A percentile compares a stretch with the other conserved stretches of the same genome.
phyloP scores from a whole-genome alignment of 495 filamentous ascomycete genomes.

The Penicillium taxi region DNA sequence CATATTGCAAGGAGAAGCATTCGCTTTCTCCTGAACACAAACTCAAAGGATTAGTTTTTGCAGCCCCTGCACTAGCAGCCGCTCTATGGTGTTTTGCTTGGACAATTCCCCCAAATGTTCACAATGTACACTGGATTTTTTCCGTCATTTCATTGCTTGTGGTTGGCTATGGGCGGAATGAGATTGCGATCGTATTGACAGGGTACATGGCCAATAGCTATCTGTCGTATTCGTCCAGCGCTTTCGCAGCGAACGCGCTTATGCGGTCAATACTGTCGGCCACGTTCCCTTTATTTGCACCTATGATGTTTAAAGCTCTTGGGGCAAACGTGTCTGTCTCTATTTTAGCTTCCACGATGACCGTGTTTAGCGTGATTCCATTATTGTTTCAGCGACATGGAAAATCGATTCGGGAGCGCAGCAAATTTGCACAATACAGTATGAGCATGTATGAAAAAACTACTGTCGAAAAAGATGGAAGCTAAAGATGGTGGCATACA shows the following conservation, averaged over 20 bases:
- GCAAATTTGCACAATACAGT: slow-evolving; percentile 35
- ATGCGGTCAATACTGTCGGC: slow-evolving; percentile 29
- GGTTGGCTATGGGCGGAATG: slow-evolving; percentile 37
- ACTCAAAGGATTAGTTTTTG: slow-evolving; percentile 28
- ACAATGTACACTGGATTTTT: slow-evolving; percentile 24
- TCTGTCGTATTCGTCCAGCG: slow-evolving; percentile 31
- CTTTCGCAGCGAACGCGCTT: slow-evolving; percentile 31
- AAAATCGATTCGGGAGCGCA: slow-evolving; percentile 26
- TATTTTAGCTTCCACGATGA: slow-evolving; percentile 14
- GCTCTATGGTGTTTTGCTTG: slow-evolving; percentile 38
- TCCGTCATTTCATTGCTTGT: slow-evolving; percentile 25
- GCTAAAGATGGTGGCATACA: no score
- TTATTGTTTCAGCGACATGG: slow-evolving; percentile 29
- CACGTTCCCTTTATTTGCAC: slow-evolving; percentile 32
- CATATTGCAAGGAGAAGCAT: not conserved
- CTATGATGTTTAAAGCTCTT: slow-evolving; percentile 27
- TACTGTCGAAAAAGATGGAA: slow-evolving; percentile 6
- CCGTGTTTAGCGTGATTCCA: slow-evolving; percentile 1
- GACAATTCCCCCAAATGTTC: slow-evolving; percentile 33
- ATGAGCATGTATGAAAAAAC: slow-evolving; percentile 14
- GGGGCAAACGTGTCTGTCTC: slow-evolving; percentile 29
- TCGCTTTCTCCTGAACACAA: slow-evolving; percentile 1
- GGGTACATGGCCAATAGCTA: slow-evolving; percentile 43
- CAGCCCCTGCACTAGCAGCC: slow-evolving; percentile 27
- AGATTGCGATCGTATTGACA: slow-evolving; percentile 32